A percentile compares a stretch with the other conserved stretches of the same genome.
Evolutionary conservation across 2,329 filamentous ascomycete species (phyloP).

Genomic region (Sclerotinia glacialis): DNA sequence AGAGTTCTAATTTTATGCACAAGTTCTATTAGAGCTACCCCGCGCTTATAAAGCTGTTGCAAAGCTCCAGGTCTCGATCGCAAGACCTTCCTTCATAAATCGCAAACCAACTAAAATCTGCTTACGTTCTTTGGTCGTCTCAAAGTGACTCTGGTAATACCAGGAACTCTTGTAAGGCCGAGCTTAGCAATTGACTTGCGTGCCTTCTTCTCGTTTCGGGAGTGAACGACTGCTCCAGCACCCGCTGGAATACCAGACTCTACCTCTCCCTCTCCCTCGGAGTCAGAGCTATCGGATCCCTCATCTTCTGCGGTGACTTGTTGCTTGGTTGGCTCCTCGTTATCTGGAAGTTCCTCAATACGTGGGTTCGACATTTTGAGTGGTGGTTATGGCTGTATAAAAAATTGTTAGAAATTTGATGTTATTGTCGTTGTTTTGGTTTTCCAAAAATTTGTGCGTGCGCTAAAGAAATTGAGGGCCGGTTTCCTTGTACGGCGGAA

Average conservation of each 20-base stretch:
- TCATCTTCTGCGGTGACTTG: slow-evolving; percentile 70
- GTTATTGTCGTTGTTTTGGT: slow-evolving; percentile 21
- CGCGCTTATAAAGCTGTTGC: slow-evolving; percentile 4
- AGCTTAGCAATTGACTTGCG: slow-evolving; percentile 99
- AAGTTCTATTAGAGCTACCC: background rate
- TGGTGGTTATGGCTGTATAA: slow-evolving; percentile 40
- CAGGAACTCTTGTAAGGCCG: slow-evolving; percentile 90
- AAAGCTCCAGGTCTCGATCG: background rate
- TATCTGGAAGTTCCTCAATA: slow-evolving; percentile 95
- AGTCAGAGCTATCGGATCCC: slow-evolving; percentile 66
- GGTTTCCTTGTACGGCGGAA: slow-evolving; percentile 1
- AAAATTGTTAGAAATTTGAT: slow-evolving; percentile 31
- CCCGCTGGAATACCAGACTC: slow-evolving; percentile 69
- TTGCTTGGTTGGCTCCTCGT: slow-evolving; percentile 71
- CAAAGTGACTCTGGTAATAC: slow-evolving; percentile 97
- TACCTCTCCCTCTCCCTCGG: slow-evolving; percentile 76
- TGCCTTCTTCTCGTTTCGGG: slow-evolving; percentile 99
- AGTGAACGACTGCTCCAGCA: slow-evolving; percentile 86
- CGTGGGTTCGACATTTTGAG: slow-evolving; percentile 91
- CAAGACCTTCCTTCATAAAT: background rate
- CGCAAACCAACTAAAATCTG: slow-evolving; percentile 37
- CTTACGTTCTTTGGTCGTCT: slow-evolving; percentile 98
- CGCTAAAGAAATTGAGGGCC: slow-evolving; percentile 27
- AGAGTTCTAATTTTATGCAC: background rate
- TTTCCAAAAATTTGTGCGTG: slow-evolving; percentile 34